Evolutionary conservation across 768 basidiomycete species (phyloP), one percentile per base, ranked within the genome.

Genomic region (Suillus luteus): DNA sequence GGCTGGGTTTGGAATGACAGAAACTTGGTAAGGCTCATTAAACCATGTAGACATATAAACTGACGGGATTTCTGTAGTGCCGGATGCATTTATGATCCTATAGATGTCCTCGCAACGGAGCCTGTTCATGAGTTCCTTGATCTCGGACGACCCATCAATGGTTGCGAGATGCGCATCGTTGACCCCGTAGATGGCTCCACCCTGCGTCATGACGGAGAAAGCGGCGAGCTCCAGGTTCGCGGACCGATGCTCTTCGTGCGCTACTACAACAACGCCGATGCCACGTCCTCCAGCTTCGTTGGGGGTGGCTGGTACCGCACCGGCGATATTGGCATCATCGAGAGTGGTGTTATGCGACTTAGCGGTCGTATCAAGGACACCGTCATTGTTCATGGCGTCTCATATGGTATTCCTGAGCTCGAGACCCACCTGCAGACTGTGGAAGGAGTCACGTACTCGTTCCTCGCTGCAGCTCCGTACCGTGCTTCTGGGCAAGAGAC

Each of bases 271-370:
- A 85, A 86, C 69, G 65, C 70, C 9, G 69, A 78, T 60, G 83
- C 85, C 0, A 87, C 85, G 6, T 63, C 64, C 10, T 76, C 80
- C 38, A 78, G 81, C 35, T 83, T 88, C 65, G 77, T 79, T 0
- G 65, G 71, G 5, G 83, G 81, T 14, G 78, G 82, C 7, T 88
- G 86, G 86, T 83, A 84, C 72, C 81, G 80, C 65, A 86, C 86
- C 15, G 86, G 87, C 1, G 87, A 88, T 66, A 71, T 83, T 9
- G 84, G 80, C 2, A 69, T 75, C 41, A 69, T 83, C 14, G 64
- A 72, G 48, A 69, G 72, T 9, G 73, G 76, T 6, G 71, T 70
- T 60, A 70, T 82, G 61, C 73, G 71, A 43, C 67, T 81, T 24
- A 70, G 76, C 57, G 77, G 78, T 3, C 72, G 79, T 57, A 77